These are phyloP conservation scores for Cystobasidiaceae sp. DNA, from an alignment of 1,284 basidiomycete genomes.

Conservation along the genomic window DNA sequence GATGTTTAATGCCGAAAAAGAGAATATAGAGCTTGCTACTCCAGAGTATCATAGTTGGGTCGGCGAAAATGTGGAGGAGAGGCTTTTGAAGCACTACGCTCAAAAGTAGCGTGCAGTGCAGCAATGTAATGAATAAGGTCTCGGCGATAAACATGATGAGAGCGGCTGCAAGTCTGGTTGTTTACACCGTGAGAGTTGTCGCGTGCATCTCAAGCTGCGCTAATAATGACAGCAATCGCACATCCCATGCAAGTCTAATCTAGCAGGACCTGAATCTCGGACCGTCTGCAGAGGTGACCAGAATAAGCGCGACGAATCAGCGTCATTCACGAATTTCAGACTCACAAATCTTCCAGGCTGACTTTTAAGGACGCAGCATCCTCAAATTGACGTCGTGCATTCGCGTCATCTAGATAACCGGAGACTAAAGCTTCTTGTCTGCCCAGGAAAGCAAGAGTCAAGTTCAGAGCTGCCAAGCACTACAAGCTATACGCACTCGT, in stretches of 20 bases:
- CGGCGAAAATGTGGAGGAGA: slow-evolving; percentile 68
- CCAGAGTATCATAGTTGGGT: slow-evolving; percentile 65
- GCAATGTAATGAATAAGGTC: too few species aligned
- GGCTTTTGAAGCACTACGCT: slow-evolving; percentile 69
- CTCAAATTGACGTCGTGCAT: slow-evolving; percentile 40
- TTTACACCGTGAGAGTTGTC: too few species aligned
- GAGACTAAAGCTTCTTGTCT: slow-evolving; percentile 41
- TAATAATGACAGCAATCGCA: too few species aligned
- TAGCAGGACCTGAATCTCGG: slow-evolving; percentile 22
- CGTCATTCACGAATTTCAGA: not conserved
- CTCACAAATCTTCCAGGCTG: slow-evolving; percentile 29
- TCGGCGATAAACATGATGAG: too few species aligned
- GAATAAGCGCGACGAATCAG: not conserved
- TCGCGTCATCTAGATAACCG: slow-evolving; percentile 42
- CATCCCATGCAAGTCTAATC: too few species aligned
- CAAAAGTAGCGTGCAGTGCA: slow-evolving; percentile 45
- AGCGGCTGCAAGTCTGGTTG: too few species aligned
- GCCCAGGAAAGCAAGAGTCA: not conserved
- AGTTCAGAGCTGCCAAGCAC: not conserved
- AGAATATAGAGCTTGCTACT: slow-evolving; percentile 86
- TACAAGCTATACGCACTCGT: slow-evolving; percentile 34
- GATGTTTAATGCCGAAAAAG: slow-evolving; percentile 81
- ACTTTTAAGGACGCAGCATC: slow-evolving; percentile 36
- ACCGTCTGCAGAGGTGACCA: not conserved
- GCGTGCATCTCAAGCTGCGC: too few species aligned